Base-by-base conservation (phyloP, 306 rosid species). In the Alnus rubra region DNA sequence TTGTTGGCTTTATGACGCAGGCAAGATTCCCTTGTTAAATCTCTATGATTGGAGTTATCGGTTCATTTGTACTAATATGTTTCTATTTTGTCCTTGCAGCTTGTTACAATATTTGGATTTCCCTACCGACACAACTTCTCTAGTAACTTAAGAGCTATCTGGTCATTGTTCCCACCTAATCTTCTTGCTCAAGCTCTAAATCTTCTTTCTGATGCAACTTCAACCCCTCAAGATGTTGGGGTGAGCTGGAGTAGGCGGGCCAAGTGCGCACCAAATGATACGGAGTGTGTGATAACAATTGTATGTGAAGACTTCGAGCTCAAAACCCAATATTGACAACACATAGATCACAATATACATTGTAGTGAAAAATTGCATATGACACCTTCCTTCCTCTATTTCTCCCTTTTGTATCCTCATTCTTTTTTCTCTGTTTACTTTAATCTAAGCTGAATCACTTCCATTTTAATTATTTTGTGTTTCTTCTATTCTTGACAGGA, bases 121-220 rank as follows among this genome's bases (percentile, higher is more conserved):
- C 97, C 97, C 45, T 92, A 94, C 53, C 2, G 2, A 0, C 0
- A 28, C 0, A 0, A 15, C 80, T 49, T 71, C 75, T 79, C 87
- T 23, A 70, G 23, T 7, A 47, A 37, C 69, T 1, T 60, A 39
- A 87, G 84, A 81, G 2, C 13, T 59, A 3, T 87, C 83, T 91
- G 95, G 95, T 91, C 98, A 53, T 56, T 94, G 30, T 92, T 91
- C 88, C 97, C 98, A 0, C 98, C 98, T 19, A 92, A 92, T 76
- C 93, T 92, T 82, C 91, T 94, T 62, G 85, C 97, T 76, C 45
- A 87, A 86, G 97, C 88, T 74, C 76, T 94, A 85, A 0, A 9
- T 1, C 53, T 92, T 35, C 98, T 94, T 54, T 75, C 92, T 35
- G 39, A 49, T 1, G 97, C 93, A 54, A 89, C 89, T 59, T n/a